Base-by-base conservation (phyloP, 306 rosid species). In the Vigna radiata region DNA sequence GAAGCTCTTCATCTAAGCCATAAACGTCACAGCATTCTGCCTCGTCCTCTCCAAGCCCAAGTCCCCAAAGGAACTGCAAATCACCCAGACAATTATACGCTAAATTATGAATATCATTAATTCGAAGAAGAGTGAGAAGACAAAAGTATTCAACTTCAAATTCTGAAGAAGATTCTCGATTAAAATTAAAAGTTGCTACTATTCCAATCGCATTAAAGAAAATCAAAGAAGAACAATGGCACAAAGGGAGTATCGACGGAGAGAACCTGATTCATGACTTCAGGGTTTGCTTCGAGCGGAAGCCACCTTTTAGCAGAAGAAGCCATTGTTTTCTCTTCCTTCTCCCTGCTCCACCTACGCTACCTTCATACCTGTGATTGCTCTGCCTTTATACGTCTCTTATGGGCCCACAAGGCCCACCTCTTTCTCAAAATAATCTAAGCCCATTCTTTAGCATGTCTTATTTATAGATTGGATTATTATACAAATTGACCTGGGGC, bases 231-330 rank as follows among this genome's bases (percentile, higher is more conserved):
- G 11, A 36, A 36, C 41, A 39, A 7, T 39, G 11, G 11, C 44
- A 39, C 11, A 39, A 39, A 27, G 62, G 49, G 29, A 15, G 47
- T 12, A 9, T 43, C 8, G 9, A 27, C 14, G 55, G 62, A 19
- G 31, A 37, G 13, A 15, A 96, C 99, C 98, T 96, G 97, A 82
- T 92, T 96, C 92, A 96, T 89, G 47, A 96, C 90, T 39, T 92
- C 96, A 48, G 99, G 99, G 75, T 91, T 96, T 77, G 99, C 97
- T 92, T 96, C 99, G 21, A 96, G 98, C 77, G 99, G 99, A 92
- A 96, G 99, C 98, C 98, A 96, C 18, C 89, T 89, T 83, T 92
- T 95, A 0, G 87, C 82, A 49, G 88, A 53, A 48, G 87, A 53
- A 52, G 91, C 52, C 70, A 65, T 65, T 65, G 31, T 29, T 37